Percentiles rank a stretch among this genome's conserved stretches.
phyloP scores from a whole-genome alignment of 2,329 filamentous ascomycete species.

The Trichophyton benhamiae region DNA sequence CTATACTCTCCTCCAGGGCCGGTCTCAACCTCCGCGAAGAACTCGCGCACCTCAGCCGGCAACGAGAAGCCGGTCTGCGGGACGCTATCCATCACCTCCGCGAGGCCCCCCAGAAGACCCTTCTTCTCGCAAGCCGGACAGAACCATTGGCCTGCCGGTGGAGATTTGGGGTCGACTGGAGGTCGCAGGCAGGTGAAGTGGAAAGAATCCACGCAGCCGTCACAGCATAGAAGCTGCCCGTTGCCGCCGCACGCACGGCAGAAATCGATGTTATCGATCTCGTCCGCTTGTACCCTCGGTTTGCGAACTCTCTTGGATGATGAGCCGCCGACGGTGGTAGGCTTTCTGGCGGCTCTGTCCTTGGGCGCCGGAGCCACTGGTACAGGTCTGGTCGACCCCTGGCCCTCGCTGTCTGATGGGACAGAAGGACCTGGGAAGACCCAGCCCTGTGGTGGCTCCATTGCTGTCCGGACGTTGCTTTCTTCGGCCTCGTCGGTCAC shows the following conservation, averaged over 20 bases:
- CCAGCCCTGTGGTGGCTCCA: slow-evolving; percentile 4
- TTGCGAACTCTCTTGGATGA: slow-evolving; percentile 3
- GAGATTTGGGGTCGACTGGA: slow-evolving; percentile 50
- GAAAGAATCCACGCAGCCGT: slow-evolving; percentile 80
- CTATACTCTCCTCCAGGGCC: slow-evolving; percentile 70
- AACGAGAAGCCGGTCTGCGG: slow-evolving; percentile 63
- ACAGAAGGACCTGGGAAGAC: slow-evolving; percentile 1
- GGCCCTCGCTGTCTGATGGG: slow-evolving; percentile 4
- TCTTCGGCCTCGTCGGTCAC: not conserved
- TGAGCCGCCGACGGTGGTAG: not conserved
- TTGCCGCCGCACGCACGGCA: slow-evolving; percentile 76
- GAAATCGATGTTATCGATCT: slow-evolving; percentile 68
- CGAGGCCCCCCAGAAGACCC: slow-evolving; percentile 51
- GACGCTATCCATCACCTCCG: slow-evolving; percentile 53
- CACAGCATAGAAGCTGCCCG: slow-evolving; percentile 83
- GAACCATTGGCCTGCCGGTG: slow-evolving; percentile 66
- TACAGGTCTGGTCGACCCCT: slow-evolving; percentile 2
- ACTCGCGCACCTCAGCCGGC: slow-evolving; percentile 56
- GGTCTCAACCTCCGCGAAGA: slow-evolving; percentile 68
- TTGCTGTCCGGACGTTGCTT: slow-evolving; percentile 9
- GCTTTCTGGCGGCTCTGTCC: slow-evolving; percentile 1
- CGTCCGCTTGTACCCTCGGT: slow-evolving; percentile 12
- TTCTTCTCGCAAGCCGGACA: slow-evolving; percentile 52
- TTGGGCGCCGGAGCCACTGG: not conserved
- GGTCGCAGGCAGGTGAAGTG: slow-evolving; percentile 84